A percentile compares a stretch with the other conserved stretches of the same genome.
Evolutionary conservation across 805 yeast genomes (phyloP).

Genomic region (Cyberlindnera mycetangii): DNA sequence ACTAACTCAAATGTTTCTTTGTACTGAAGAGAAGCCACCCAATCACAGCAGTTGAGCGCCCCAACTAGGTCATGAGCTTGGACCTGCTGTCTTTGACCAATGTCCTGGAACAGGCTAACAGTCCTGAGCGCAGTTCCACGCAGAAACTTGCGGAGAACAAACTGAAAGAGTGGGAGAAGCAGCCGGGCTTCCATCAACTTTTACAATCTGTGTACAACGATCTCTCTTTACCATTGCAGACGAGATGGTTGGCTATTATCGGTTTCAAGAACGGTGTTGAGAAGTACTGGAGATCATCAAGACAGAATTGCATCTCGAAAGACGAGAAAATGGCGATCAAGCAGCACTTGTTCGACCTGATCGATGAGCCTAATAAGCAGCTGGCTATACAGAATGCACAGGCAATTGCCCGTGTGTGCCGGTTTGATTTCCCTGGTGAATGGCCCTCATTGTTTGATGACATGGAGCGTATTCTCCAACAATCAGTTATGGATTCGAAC

Average conservation of each 20-base stretch:
- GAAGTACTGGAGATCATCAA: conserved; percentile 74
- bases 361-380: conserved; percentile 71
- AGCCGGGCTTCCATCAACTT: conserved; percentile 54
- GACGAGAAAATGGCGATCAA: conserved; percentile 72
- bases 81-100: conserved; percentile 18
- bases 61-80: conserved; percentile 10
- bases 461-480: conserved; percentile 42
- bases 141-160: conserved; percentile 70
- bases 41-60: background rate
- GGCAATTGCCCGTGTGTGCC: conserved; percentile 70
- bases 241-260: conserved; percentile 84
- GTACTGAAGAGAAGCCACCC: too few species aligned
- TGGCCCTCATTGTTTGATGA: conserved; percentile 85
- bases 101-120: conserved; percentile 48
- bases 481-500: conserved; percentile 41
- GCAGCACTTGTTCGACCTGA: conserved; percentile 50
- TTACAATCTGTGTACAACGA: conserved; percentile 66
- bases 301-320: conserved; percentile 49
- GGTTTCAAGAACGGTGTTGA: conserved; percentile 88
- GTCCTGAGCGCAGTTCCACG: conserved; percentile 44
- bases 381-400: conserved; percentile 82
- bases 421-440: conserved; percentile 81
- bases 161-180: conserved; percentile 65
- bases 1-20: too few species aligned
- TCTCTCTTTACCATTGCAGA: conserved; percentile 53